phyloP scores from a whole-genome alignment of 2,329 filamentous ascomycete genomes.

The Torrubiella hemipterigena region DNA sequence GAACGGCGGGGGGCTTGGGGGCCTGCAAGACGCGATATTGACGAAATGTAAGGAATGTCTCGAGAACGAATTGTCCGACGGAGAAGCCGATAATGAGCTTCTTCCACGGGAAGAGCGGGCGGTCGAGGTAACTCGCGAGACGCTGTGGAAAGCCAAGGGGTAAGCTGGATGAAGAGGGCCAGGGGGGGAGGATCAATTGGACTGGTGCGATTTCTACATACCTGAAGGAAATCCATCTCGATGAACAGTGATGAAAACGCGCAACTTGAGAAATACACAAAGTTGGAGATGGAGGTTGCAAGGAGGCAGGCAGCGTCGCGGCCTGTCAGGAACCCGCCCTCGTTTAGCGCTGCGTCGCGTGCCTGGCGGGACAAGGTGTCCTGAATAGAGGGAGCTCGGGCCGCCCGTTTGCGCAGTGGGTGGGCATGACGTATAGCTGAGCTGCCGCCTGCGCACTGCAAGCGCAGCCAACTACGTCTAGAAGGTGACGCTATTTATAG shows the following conservation, averaged over 20 bases:
- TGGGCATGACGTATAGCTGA: too few species aligned
- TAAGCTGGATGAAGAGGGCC: neutral
- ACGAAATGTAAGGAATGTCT: constrained; percentile 77
- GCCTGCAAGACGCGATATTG: constrained; percentile 81
- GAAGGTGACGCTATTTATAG: too few species aligned
- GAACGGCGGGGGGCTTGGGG: constrained; percentile 70
- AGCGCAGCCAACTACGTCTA: too few species aligned
- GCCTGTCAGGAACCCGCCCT: too few species aligned
- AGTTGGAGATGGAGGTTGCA: too few species aligned
- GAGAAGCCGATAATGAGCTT: constrained; percentile 91
- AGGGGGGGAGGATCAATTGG: neutral
- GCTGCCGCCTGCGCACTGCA: too few species aligned
- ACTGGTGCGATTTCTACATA: constrained; percentile 10
- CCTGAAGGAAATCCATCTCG: constrained; percentile 36
- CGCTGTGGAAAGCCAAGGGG: constrained; percentile 27
- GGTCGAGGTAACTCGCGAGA: constrained; percentile 78
- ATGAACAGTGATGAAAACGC: constrained; percentile 10
- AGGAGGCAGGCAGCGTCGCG: too few species aligned
- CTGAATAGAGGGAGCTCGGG: too few species aligned
- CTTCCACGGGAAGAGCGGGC: constrained; percentile 95
- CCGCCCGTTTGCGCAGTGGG: too few species aligned
- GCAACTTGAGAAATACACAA: too few species aligned
- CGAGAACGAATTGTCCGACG: constrained; percentile 78
- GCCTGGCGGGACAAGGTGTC: too few species aligned
- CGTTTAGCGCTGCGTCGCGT: too few species aligned